A percentile compares a stretch with the other conserved stretches of the same genome.
phyloP scores from a whole-genome alignment of 768 basidiomycete species.

The Lentinula raphanica region DNA sequence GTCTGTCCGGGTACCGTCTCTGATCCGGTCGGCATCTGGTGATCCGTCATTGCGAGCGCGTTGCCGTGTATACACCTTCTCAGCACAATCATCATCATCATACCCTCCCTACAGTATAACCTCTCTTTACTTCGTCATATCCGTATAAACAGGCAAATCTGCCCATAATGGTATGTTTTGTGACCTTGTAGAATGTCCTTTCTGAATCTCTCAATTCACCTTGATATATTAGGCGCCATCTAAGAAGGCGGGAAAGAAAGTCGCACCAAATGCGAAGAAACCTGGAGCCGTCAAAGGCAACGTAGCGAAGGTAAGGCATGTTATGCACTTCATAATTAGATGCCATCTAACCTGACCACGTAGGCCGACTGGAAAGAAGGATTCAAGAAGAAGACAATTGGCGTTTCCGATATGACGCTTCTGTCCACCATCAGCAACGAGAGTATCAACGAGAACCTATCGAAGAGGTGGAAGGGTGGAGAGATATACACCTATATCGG shows the following conservation, averaged over 20 bases:
- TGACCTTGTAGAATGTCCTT: not conserved
- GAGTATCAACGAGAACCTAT: conserved; percentile 93
- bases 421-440: conserved; percentile 97
- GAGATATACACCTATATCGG: conserved; percentile 99
- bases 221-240: conserved; percentile 58
- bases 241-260: conserved; percentile 89
- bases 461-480: conserved; percentile 90
- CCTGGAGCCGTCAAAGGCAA: conserved; percentile 39
- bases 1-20: too few species aligned
- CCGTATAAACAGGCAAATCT: not conserved
- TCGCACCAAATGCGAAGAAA: conserved; percentile 54
- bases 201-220: not conserved
- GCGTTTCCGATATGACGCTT: conserved; percentile 98
- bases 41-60: too few species aligned
- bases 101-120: not conserved
- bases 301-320: conserved; percentile 65
- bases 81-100: too few species aligned
- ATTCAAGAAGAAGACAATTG: conserved; percentile 99
- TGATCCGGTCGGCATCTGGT: too few species aligned
- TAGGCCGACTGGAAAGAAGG: conserved; percentile 99
- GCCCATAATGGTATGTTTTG: not conserved
- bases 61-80: not conserved
- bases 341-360: conserved; percentile 8
- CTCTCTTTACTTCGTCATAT: not conserved
- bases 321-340: not conserved